Base-by-base conservation (phyloP, 202 grass and related monocot species). In the Setaria viridis region DNA sequence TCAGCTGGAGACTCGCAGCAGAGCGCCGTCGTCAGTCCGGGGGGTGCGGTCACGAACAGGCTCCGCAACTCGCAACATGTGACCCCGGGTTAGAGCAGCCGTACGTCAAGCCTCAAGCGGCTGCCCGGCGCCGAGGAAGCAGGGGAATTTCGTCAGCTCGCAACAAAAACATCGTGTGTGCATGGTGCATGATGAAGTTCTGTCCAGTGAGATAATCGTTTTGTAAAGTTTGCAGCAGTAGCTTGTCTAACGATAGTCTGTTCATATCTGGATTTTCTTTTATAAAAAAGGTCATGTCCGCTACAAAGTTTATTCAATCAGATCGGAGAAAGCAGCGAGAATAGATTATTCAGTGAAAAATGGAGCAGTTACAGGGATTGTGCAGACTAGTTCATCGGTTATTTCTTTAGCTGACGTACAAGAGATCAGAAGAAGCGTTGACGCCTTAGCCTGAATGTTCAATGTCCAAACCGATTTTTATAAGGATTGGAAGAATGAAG, bases 1-100 rank as follows among this genome's bases (percentile, higher is more conserved):
- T 87, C 85, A 91, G 62, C 76, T n/a, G 62, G 69, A 70, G 76
- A 80, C 80, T 76, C 62, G 53, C 69, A 29, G 30, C 49, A 11
- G 80, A 33, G 45, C 25, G 25, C 25, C 25, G 25, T 25, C 46
- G 47, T 17, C 70, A 33, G 21, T 46, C 43, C 8, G 7, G 82
- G 25, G 14, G 20, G 53, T 13, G 87, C 53, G 65, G 57, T 14
- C 78, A 78, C 66, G 48, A 20, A 58, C 34, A 82, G 35, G 9
- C 65, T 86, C 78, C 72, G 48, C 0, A 82, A 56, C 37, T 71
- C 87, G 68, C 54, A 77, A 70, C 77, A 85, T 81, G 83, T 53
- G 83, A 85, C 60, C 70, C 32, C 51, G 67, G 62, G 7, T 57
- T 54, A 34, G 17, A 62, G n/a, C 50, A 32, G 60, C 60, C 82